Percentiles rank a stretch among this genome's conserved stretches.
Evolutionary conservation across 2,329 filamentous ascomycete genomes (phyloP).

Genomic region (Mycosphaerelloides madeirae): DNA sequence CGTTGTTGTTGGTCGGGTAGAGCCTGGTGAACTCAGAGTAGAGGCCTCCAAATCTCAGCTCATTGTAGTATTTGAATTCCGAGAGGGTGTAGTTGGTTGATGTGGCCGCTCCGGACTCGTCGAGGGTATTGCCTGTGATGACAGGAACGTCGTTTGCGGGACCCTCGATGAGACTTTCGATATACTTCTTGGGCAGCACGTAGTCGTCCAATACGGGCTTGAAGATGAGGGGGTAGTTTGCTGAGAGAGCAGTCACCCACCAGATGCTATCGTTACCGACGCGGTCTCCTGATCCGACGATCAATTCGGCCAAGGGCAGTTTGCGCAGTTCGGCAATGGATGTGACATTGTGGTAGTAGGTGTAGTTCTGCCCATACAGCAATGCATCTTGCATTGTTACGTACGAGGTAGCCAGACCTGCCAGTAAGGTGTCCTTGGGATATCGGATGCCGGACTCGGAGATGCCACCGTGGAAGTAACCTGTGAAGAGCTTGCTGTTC

Average conservation of each 20-base stretch:
- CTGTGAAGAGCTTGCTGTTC: constrained; percentile 30
- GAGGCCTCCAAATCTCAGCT: constrained; percentile 2
- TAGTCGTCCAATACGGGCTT: constrained; percentile 8
- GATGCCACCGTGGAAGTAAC: constrained; percentile 40
- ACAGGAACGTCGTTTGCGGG: constrained; percentile 7
- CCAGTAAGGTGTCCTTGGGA: constrained; percentile 6
- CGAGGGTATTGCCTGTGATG: constrained; percentile 6
- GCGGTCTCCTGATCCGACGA: constrained; percentile 2
- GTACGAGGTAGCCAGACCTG: constrained; percentile 30
- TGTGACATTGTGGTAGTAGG: constrained; percentile 1
- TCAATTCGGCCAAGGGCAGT: constrained; percentile 1
- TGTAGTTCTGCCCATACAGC: constrained; percentile 26
- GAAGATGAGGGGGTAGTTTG: constrained; percentile 4
- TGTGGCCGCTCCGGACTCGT: constrained; percentile 6
- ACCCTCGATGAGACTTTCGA: constrained; percentile 5
- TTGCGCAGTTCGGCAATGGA: constrained; percentile 9
- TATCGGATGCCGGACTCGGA: constrained; percentile 20
- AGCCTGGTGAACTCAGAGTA: constrained; percentile 5
- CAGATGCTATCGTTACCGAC: constrained; percentile 5
- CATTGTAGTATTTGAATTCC: constrained; percentile 6
- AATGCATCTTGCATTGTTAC: constrained; percentile 37
- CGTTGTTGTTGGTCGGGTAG: constrained; percentile 2
- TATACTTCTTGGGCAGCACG: constrained; percentile 6
- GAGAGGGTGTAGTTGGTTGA: constrained; percentile 3
- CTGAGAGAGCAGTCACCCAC: constrained; percentile 6